Evolutionary conservation across 306 rosid species (phyloP).

Genomic region (Erythrophleum fordii): DNA sequence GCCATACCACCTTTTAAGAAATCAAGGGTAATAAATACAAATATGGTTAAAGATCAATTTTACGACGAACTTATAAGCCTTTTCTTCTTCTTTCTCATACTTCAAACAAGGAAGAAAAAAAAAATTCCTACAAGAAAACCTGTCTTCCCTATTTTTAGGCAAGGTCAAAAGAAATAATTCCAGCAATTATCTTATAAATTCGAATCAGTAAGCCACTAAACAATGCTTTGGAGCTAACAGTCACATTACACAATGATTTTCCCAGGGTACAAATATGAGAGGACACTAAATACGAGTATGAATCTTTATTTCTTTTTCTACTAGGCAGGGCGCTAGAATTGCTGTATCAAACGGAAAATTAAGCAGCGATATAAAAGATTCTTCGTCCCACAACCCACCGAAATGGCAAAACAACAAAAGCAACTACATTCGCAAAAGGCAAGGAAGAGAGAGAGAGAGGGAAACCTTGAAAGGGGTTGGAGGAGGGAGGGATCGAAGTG

Average conservation of each 20-base stretch:
- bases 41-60: constrained; percentile 24
- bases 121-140: background rate
- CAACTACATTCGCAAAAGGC: background rate
- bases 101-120: background rate
- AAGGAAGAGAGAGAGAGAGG: constrained; percentile 15
- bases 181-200: background rate
- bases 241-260: background rate
- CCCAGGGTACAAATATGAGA: no score
- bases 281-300: background rate
- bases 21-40: constrained; percentile 18
- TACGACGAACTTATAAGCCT: background rate
- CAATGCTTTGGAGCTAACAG: constrained; percentile 15
- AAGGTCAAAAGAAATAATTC: background rate
- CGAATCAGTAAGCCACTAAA: background rate
- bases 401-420: background rate
- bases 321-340: background rate
- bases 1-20: constrained; percentile 28
- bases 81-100: background rate
- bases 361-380: background rate
- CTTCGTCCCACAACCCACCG: background rate
- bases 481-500: constrained; percentile 88
- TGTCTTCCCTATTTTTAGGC: background rate
- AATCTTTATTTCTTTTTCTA: background rate
- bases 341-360: background rate
- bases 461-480: constrained; percentile 83